Evolutionary conservation across 1,284 basidiomycete genomes (phyloP).

Genomic region (Ganoderma lucidum): DNA sequence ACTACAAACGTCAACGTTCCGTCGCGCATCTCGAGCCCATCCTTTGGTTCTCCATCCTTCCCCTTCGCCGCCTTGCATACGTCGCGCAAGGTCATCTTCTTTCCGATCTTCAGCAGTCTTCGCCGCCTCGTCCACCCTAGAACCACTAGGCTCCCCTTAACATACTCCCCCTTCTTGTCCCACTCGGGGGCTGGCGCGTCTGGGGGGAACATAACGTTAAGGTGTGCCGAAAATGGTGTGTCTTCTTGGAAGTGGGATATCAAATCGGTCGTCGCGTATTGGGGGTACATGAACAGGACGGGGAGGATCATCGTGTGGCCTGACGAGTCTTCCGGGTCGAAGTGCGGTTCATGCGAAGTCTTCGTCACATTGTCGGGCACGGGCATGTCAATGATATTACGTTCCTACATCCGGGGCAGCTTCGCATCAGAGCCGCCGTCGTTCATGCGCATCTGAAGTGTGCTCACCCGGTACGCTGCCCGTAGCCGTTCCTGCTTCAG

Average conservation of each 20-base stretch:
- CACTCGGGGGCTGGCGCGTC: slow-evolving; percentile 71
- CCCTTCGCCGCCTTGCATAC: slow-evolving; percentile 71
- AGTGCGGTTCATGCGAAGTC: slow-evolving; percentile 64
- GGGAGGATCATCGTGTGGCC: slow-evolving; percentile 79
- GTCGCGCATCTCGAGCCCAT: slow-evolving; percentile 89
- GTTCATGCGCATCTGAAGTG: neutral
- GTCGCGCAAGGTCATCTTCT: slow-evolving; percentile 85
- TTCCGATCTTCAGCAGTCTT: slow-evolving; percentile 89
- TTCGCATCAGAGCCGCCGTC: slow-evolving; percentile 8
- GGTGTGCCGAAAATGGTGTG: slow-evolving; percentile 82
- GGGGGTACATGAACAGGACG: slow-evolving; percentile 93
- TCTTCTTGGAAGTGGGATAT: slow-evolving; percentile 89
- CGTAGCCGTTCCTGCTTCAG: slow-evolving; percentile 57
- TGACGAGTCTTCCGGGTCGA: slow-evolving; percentile 68
- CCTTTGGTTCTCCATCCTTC: slow-evolving; percentile 66
- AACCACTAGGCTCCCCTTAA: slow-evolving; percentile 70
- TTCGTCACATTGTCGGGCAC: slow-evolving; percentile 64
- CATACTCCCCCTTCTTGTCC: slow-evolving; percentile 84
- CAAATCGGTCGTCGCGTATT: slow-evolving; percentile 88
- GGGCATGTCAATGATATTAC: slow-evolving; percentile 66
- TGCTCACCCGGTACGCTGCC: slow-evolving; percentile 65
- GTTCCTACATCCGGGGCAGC: slow-evolving; percentile 54
- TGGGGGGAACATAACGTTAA: slow-evolving; percentile 85
- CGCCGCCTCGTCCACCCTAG: slow-evolving; percentile 85
- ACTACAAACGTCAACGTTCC: slow-evolving; percentile 90